Conservation (phyloP, 2,329 filamentous ascomycete genomes). For the Blastomyces percursus region DNA sequence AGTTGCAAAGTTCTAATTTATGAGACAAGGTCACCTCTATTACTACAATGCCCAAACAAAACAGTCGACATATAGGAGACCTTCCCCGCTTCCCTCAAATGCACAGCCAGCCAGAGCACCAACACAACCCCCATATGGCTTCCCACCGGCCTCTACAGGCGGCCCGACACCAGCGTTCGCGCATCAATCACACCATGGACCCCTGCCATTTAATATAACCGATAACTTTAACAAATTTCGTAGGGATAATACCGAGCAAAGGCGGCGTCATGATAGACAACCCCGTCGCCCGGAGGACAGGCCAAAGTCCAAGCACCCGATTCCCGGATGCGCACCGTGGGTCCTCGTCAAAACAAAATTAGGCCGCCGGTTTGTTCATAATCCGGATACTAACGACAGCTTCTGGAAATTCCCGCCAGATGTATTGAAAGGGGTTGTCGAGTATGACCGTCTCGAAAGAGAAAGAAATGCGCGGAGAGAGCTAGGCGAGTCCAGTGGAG, state of each 20-base stretch:
- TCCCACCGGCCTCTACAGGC: constrained; percentile 32
- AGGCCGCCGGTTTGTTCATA: constrained; percentile 81
- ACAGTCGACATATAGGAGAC: constrained; percentile 76
- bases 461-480: constrained; percentile 51
- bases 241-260: constrained; percentile 40
- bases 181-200: constrained; percentile 25
- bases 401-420: constrained; percentile 92
- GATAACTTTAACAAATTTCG: constrained; percentile 32
- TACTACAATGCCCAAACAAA: constrained; percentile 78
- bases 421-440: constrained; percentile 61
- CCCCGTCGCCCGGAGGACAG: constrained; percentile 64
- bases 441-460: constrained; percentile 61
- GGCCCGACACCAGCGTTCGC: constrained; percentile 25
- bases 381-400: constrained; percentile 72
- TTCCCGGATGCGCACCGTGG: constrained; percentile 80
- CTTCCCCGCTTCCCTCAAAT: constrained; percentile 34
- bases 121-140: constrained; percentile 16
- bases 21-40: constrained; percentile 59
- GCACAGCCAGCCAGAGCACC: constrained; percentile 1
- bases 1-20: background rate
- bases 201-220: constrained; percentile 19
- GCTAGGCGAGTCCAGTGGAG: constrained; percentile 20
- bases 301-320: constrained; percentile 65
- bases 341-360: constrained; percentile 86
- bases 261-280: constrained; percentile 45